phyloP scores from a whole-genome alignment of 2,329 filamentous ascomycete species.

The Penicillium fuscoglaucum region DNA sequence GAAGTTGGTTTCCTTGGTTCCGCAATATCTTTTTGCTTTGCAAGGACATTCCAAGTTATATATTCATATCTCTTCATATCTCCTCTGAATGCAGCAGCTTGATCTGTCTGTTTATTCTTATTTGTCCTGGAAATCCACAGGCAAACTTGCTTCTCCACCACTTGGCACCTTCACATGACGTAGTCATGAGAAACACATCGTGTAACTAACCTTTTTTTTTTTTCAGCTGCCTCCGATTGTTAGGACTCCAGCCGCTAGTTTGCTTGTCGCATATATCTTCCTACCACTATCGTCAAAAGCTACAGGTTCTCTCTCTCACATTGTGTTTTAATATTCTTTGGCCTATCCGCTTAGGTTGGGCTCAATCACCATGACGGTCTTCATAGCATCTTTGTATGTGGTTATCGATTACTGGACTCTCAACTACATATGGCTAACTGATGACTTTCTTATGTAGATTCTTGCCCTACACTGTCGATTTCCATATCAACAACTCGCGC shows the following conservation, averaged over 20 bases:
- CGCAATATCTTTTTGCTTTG: background rate
- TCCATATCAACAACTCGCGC: constrained; percentile 59
- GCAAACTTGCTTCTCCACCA: constrained; percentile 8
- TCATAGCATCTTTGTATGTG: constrained; percentile 61
- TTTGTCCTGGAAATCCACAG: background rate
- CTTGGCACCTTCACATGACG: constrained; percentile 34
- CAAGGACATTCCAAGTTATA: background rate
- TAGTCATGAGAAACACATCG: constrained; percentile 33
- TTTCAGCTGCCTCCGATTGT: constrained; percentile 6
- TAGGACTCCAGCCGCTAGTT: background rate
- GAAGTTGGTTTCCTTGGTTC: background rate
- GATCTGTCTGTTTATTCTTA: background rate
- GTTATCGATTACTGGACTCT: background rate
- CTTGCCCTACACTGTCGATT: constrained; percentile 88
- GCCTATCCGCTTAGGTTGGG: constrained; percentile 11
- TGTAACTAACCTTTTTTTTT: constrained; percentile 16
- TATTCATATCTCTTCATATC: background rate
- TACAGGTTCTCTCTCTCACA: background rate
- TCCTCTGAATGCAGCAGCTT: background rate
- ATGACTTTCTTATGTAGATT: constrained; percentile 59
- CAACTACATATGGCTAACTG: constrained; percentile 9
- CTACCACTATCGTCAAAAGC: background rate
- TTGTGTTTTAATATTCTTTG: constrained; percentile 6
- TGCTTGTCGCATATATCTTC: background rate
- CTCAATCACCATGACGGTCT: constrained; percentile 55